Conservation (phyloP, 208 protist species). For the Trypanosoma avium region DNA sequence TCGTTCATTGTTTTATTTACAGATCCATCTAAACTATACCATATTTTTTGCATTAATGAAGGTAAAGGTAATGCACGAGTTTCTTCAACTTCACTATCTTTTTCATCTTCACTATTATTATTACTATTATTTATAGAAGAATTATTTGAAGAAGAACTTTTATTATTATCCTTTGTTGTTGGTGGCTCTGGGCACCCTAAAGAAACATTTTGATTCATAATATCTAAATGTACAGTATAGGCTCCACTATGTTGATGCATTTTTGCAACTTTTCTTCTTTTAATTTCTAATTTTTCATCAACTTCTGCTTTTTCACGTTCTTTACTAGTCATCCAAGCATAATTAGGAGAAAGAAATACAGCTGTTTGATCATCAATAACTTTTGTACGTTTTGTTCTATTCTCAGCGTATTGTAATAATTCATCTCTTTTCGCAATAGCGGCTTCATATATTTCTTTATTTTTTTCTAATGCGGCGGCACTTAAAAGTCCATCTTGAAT, state of each 20-base stretch:
- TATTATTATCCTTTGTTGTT: background rate
- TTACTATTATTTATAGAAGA: too few relatives aligned
- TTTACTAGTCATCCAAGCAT: constrained; percentile 71
- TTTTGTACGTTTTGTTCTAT: constrained; percentile 68
- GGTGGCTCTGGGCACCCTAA: constrained; percentile 46
- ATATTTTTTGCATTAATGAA: constrained; percentile 78
- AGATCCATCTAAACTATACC: constrained; percentile 72
- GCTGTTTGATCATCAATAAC: constrained; percentile 89
- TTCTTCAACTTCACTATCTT: background rate
- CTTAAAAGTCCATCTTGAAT: constrained; percentile 76
- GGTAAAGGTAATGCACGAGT: constrained; percentile 57
- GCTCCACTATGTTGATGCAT: constrained; percentile 64
- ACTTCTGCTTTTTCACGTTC: constrained; percentile 58
- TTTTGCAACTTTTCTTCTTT: constrained; percentile 45
- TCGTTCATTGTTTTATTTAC: too few relatives aligned
- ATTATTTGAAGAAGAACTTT: constrained; percentile 2
- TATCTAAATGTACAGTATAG: constrained; percentile 76
- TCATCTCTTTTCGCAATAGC: constrained; percentile 70
- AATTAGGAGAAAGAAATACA: constrained; percentile 65
- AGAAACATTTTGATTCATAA: constrained; percentile 75
- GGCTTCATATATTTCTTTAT: constrained; percentile 63
- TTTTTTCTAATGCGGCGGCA: constrained; percentile 59
- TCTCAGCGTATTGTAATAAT: constrained; percentile 75
- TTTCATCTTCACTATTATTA: constrained; percentile 21
- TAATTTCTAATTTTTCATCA: constrained; percentile 50